These are phyloP conservation scores for Dicorynia guianensis DNA, from an alignment of 306 rosid species.

Conservation along the genomic window DNA sequence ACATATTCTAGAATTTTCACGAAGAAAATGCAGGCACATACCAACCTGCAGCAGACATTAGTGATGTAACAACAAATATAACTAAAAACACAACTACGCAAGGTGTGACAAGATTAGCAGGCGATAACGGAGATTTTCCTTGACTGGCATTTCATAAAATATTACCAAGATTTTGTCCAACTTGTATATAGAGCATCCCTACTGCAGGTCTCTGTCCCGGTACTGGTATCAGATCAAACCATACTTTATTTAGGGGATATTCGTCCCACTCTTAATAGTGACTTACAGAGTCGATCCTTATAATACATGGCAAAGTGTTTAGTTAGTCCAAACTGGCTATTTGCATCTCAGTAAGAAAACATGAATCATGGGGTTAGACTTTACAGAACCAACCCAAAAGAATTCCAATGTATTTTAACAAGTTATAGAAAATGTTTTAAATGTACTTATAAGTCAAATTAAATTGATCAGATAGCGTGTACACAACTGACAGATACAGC, in stretches of 20 bases:
- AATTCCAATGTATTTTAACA: not conserved
- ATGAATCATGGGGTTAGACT: not conserved
- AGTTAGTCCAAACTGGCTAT: not conserved
- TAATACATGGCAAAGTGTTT: constrained; percentile 4
- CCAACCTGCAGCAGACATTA: not conserved
- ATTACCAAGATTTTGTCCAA: constrained; percentile 6
- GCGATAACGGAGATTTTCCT: constrained; percentile 1
- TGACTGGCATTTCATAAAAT: not conserved
- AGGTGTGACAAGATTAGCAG: not conserved
- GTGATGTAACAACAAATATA: constrained; percentile 7
- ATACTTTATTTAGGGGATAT: not conserved
- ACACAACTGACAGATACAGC: constrained; percentile 37
- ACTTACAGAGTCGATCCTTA: not conserved
- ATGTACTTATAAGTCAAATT: constrained; percentile 25
- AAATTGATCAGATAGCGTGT: constrained; percentile 25
- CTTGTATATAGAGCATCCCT: not conserved
- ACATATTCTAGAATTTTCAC: not conserved
- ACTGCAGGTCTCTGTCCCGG: not conserved
- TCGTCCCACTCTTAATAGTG: not conserved
- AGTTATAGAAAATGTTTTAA: too few species aligned
- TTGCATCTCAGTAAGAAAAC: not conserved
- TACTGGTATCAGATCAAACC: constrained; percentile 14
- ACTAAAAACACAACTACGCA: not conserved
- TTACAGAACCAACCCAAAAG: constrained; percentile 1
- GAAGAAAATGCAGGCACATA: too few species aligned